Conservation (phyloP, 176 grass and related monocot genomes). For the Leersia perrieri region DNA sequence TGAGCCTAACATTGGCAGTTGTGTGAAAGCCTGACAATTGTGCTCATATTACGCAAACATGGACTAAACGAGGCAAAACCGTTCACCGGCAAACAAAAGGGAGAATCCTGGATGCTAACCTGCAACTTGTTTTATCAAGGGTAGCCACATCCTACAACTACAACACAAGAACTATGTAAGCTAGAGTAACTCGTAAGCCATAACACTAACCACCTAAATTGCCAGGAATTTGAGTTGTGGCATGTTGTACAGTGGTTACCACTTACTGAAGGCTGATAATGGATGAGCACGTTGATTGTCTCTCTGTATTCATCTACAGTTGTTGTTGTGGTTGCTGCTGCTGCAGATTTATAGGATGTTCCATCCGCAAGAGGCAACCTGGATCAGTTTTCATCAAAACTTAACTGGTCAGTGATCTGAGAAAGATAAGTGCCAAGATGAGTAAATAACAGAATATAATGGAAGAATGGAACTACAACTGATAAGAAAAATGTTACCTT, state of each 20-base stretch:
- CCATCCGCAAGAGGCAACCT: background rate
- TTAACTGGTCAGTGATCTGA: background rate
- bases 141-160: background rate
- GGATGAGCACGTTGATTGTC: background rate
- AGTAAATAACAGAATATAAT: background rate
- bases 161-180: background rate
- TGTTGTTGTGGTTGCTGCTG: background rate
- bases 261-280: background rate
- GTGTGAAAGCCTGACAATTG: background rate
- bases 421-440: background rate
- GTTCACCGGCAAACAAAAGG: background rate
- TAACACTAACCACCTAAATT: background rate
- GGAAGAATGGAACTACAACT: background rate
- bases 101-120: background rate
- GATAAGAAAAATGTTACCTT: background rate
- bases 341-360: background rate
- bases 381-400: background rate
- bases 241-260: background rate
- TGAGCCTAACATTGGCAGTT: background rate
- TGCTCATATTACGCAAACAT: background rate
- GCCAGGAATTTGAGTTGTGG: background rate
- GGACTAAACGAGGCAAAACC: background rate
- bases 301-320: background rate
- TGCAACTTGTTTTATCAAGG: background rate
- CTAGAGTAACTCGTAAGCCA: background rate